These are phyloP conservation scores for Blastobotrys capitulatus DNA, from an alignment of 1,139 yeast genomes.

Conservation along the genomic window DNA sequence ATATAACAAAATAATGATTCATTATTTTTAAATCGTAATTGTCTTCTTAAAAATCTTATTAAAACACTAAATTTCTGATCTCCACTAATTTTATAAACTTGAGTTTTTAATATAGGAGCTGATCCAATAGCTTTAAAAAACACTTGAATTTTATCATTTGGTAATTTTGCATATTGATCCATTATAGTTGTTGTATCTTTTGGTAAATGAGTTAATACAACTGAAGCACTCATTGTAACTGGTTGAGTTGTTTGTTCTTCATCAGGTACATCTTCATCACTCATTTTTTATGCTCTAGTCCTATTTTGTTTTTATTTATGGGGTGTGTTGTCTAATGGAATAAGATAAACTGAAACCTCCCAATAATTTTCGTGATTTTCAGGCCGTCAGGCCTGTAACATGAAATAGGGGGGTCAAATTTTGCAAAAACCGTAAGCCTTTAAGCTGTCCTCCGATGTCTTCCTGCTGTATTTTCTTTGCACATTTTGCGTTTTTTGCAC, in stretches of 20 bases:
- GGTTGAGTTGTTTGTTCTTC: conserved; percentile 26
- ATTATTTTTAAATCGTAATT: conserved; percentile 27
- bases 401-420: too few relatives aligned
- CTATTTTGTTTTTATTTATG: too few relatives aligned
- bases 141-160: conserved; percentile 20
- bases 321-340: too few relatives aligned
- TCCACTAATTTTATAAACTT: conserved; percentile 33
- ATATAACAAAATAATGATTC: conserved; percentile 37
- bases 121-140: conserved; percentile 38
- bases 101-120: conserved; percentile 34
- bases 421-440: too few relatives aligned
- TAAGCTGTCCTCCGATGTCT: too few relatives aligned
- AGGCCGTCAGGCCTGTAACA: too few relatives aligned
- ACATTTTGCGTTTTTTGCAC: too few relatives aligned
- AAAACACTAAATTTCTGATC: conserved; percentile 34
- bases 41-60: conserved; percentile 34
- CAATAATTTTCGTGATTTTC: too few relatives aligned
- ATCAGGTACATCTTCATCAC: conserved; percentile 23
- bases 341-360: too few relatives aligned
- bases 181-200: conserved; percentile 27
- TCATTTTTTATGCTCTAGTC: not conserved
- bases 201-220: conserved; percentile 29
- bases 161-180: conserved; percentile 24
- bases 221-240: conserved; percentile 31
- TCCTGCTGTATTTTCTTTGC: too few relatives aligned